Conservation (phyloP, 225 moss, liverwort and hornwort genomes). For the Sphagnum tenellum region DNA sequence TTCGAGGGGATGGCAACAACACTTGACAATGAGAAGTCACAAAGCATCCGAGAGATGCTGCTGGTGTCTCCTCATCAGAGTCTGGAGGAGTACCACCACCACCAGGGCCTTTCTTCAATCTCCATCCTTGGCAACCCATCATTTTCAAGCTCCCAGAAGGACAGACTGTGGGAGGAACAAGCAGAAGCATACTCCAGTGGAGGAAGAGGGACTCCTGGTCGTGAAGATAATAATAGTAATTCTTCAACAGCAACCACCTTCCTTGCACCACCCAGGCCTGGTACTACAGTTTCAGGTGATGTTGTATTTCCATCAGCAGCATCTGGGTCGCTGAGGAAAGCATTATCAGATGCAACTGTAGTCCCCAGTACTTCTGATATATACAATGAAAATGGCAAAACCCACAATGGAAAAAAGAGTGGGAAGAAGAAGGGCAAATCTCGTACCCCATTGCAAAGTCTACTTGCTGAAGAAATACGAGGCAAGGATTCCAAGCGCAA, state of each 20-base stretch:
- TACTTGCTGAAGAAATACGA: constrained; percentile 18
- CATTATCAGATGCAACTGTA: neutral
- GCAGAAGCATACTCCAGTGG: constrained; percentile 40
- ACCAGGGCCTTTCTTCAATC: constrained; percentile 15
- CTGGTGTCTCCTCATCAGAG: constrained; percentile 22
- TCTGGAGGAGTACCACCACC: constrained; percentile 21
- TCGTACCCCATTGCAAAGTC: constrained; percentile 21
- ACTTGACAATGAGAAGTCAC: too few species aligned
- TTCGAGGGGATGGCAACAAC: too few species aligned
- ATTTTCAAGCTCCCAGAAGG: constrained; percentile 41
- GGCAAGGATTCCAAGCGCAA: neutral
- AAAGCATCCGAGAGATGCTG: constrained; percentile 2
- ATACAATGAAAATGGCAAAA: constrained; percentile 11
- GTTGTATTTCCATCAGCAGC: constrained; percentile 11
- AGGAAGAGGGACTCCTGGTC: constrained; percentile 37
- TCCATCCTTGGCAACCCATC: constrained; percentile 45
- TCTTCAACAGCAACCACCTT: constrained; percentile 9
- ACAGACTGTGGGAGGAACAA: constrained; percentile 42
- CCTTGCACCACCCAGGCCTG: constrained; percentile 15
- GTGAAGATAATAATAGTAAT: constrained; percentile 16
- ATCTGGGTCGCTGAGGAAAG: constrained; percentile 10
- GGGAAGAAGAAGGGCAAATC: constrained; percentile 21
- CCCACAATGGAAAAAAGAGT: constrained; percentile 9
- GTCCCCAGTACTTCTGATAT: constrained; percentile 3
- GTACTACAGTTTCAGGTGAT: constrained; percentile 15